A percentile compares a stretch with the other conserved stretches of the same genome.
These are phyloP conservation scores for Aspergillus pseudoglaucus DNA, from an alignment of 2,329 filamentous ascomycete species.

Conservation along the genomic window DNA sequence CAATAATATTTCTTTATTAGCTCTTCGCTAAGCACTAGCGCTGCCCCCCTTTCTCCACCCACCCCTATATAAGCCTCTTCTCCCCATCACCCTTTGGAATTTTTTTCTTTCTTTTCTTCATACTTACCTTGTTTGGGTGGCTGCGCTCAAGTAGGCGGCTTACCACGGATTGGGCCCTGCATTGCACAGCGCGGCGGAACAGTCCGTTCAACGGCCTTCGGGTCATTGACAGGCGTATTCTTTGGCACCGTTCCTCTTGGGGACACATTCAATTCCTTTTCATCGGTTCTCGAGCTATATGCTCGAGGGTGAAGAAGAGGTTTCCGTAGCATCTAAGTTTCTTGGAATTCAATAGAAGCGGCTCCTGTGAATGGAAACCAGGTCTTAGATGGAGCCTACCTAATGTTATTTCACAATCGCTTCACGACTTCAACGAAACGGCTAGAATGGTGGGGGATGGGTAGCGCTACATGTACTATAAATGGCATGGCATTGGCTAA, in stretches of 20 bases:
- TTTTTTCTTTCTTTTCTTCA: constrained; percentile 41
- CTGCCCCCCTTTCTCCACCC: background rate
- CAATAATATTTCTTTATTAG: constrained; percentile 1
- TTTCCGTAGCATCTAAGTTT: background rate
- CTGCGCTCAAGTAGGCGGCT: constrained; percentile 42
- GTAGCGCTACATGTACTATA: background rate
- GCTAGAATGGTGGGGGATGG: background rate
- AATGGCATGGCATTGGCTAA: too few species aligned
- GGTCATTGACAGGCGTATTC: constrained; percentile 36
- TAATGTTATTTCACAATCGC: too few species aligned
- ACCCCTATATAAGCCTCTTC: constrained; percentile 9
- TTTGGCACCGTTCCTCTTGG: constrained; percentile 28
- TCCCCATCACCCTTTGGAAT: constrained; percentile 13
- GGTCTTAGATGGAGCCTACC: too few species aligned
- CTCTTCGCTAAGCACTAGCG: constrained; percentile 18
- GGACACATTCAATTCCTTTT: constrained; percentile 18
- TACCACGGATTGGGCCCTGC: constrained; percentile 46
- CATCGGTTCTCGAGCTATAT: constrained; percentile 23
- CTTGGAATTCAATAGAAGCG: too few species aligned
- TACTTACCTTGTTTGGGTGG: constrained; percentile 48
- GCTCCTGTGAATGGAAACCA: too few species aligned
- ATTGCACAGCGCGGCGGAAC: constrained; percentile 53
- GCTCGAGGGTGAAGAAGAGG: constrained; percentile 31
- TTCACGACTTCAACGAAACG: too few species aligned
- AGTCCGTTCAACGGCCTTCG: constrained; percentile 23